Evolutionary conservation across 106 monocot genomes (phyloP).

Genomic region (Dendrobium nobile): DNA sequence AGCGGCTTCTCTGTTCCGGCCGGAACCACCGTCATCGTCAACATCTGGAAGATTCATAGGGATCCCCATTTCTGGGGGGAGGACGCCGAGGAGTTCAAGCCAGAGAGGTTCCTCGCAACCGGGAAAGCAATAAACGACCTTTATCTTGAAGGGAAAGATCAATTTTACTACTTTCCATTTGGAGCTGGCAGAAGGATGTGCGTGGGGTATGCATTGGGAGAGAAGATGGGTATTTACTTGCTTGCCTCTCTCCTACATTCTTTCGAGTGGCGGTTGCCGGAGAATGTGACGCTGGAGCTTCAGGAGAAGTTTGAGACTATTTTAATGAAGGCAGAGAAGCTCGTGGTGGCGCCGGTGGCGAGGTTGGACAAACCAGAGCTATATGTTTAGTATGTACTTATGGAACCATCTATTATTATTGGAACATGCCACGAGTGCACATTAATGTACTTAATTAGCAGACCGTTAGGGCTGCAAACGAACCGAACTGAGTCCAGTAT

Average conservation of each 20-base stretch:
- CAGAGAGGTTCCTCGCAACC: conserved; percentile 23
- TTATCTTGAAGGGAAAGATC: neutral
- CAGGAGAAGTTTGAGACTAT: neutral
- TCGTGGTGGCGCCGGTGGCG: conserved; percentile 5
- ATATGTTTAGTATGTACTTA: neutral
- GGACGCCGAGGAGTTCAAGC: conserved; percentile 17
- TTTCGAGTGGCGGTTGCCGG: neutral
- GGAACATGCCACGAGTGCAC: too few species aligned
- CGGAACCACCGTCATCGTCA: neutral
- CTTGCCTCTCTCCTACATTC: conserved; percentile 11
- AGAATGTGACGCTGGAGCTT: neutral
- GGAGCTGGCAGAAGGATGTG: conserved; percentile 19
- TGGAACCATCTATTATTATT: too few species aligned
- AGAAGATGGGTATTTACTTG: conserved; percentile 12
- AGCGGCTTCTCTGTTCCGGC: conserved; percentile 3
- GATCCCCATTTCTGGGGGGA: conserved; percentile 4
- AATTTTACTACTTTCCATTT: conserved; percentile 13
- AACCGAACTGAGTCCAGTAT: too few species aligned
- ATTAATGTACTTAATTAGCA: too few species aligned
- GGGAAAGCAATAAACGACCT: neutral
- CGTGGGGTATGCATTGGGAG: conserved; percentile 7
- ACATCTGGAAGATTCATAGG: conserved; percentile 10
- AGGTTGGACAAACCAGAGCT: neutral
- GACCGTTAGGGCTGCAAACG: too few species aligned
- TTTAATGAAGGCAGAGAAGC: neutral